phyloP scores from a whole-genome alignment of 495 filamentous ascomycete species.

The Penicillium bovifimosum region DNA sequence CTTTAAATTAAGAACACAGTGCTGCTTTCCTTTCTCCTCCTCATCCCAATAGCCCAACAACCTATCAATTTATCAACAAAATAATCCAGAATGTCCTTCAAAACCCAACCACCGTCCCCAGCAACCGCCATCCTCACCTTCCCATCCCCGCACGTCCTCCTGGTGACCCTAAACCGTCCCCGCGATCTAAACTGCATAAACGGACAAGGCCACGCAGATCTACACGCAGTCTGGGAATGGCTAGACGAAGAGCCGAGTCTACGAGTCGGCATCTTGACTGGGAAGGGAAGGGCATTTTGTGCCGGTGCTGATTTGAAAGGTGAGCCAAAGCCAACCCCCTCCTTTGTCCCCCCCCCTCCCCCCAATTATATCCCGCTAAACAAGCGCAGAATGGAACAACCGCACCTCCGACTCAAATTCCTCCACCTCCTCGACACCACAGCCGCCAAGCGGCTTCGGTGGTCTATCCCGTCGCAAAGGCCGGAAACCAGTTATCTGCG shows the following conservation, averaged over 20 bases:
- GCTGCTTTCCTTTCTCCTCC: not conserved
- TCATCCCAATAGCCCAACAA: not conserved
- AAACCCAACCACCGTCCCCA: slow-evolving; percentile 34
- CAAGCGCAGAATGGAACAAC: slow-evolving; percentile 36
- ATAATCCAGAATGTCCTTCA: slow-evolving; percentile 20
- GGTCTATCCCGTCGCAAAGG: slow-evolving; percentile 44
- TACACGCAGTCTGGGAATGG: slow-evolving; percentile 51
- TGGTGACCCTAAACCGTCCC: slow-evolving; percentile 46
- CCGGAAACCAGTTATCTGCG: slow-evolving; percentile 62
- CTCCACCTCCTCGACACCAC: slow-evolving; percentile 2
- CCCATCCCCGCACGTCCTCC: slow-evolving; percentile 44
- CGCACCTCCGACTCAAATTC: not conserved
- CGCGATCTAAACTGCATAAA: slow-evolving; percentile 47
- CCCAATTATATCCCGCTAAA: not conserved
- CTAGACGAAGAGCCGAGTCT: slow-evolving; percentile 50
- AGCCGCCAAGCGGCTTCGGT: slow-evolving; percentile 32
- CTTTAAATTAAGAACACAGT: not conserved
- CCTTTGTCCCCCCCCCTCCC: not conserved
- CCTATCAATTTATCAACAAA: not conserved
- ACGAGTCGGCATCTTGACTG: slow-evolving; percentile 52
- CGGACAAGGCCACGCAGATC: slow-evolving; percentile 45
- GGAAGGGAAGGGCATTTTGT: slow-evolving; percentile 52
- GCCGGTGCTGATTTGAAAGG: slow-evolving; percentile 56
- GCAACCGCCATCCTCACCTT: slow-evolving; percentile 37
- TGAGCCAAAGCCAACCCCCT: slow-evolving; percentile 6